phyloP scores from a whole-genome alignment of 1,284 basidiomycete genomes.

The Malassezia nana region DNA sequence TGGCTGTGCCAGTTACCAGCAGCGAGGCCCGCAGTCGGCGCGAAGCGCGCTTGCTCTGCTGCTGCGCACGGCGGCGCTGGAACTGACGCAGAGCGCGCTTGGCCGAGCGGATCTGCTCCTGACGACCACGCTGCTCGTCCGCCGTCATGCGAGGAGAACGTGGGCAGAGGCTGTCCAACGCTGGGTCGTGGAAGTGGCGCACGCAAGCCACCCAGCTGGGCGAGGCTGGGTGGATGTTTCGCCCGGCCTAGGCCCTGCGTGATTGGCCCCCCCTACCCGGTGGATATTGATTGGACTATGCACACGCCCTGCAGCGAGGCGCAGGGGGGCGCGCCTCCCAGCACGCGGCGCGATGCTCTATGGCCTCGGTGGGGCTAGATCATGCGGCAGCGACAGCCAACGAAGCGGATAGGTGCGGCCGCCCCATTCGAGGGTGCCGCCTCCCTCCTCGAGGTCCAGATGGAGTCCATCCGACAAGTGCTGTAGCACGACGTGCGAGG shows the following conservation, averaged over 20 bases:
- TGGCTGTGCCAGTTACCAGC: conserved; percentile 3
- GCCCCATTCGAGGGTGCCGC: conserved; percentile 5
- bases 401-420: not conserved
- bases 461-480: conserved; percentile 7
- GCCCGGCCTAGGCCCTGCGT: not conserved
- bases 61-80: conserved; percentile 15
- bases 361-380: not conserved
- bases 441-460: conserved; percentile 9
- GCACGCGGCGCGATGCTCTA: not conserved
- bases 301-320: not conserved
- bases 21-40: conserved; percentile 11
- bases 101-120: conserved; percentile 14
- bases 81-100: conserved; percentile 16
- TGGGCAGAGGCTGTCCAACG: not conserved
- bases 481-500: conserved; percentile 15
- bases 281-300: conserved; percentile 1
- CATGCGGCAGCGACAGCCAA: not conserved
- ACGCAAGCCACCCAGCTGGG: not conserved
- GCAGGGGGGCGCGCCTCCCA: not conserved
- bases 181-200: not conserved
- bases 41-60: conserved; percentile 16
- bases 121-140: conserved; percentile 11
- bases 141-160: not conserved
- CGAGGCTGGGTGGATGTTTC: not conserved
- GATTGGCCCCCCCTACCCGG: not conserved